Evolutionary conservation across 73 alveolate genomes (phyloP), one percentile per base, ranked within the genome.

Genomic region (Vitrella brassicaformis): DNA sequence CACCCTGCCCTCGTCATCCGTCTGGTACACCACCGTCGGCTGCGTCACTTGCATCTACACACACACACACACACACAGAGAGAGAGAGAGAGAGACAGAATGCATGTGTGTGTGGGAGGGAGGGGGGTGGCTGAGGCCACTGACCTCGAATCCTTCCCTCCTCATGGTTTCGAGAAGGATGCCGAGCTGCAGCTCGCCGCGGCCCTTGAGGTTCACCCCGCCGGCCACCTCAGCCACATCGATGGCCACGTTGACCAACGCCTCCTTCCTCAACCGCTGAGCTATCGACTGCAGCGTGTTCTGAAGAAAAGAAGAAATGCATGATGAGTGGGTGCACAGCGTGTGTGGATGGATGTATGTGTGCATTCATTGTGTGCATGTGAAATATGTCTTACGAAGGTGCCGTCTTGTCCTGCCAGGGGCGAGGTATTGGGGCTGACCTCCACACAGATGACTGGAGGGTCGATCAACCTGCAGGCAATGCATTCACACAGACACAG

Each of bases 61-160:
- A 82, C 65, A 66, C 73, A n/a, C 81, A 18, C 39, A 68, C 47
- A 64, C 81, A 88, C 31, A 80, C 73, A 29, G 80, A 47, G 25
- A 31, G 25, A 0, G 82, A 22, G 67, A 75, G 67, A 46, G 81
- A 79, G n/a, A 31, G 73, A 0, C 67, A 68, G 27, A 66, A 84
- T 19, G n/a, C n/a, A n/a, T n/a, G n/a, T n/a, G n/a, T n/a, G n/a
- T n/a, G n/a, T n/a, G n/a, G n/a, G n/a, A n/a, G n/a, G n/a, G n/a
- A n/a, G n/a, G n/a, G n/a, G n/a, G n/a, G n/a, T n/a, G n/a, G n/a
- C n/a, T n/a, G n/a, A n/a, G n/a, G n/a, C n/a, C 86, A 28, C 90
- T 83, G 79, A 89, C 32, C 85, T 89, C 95, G 67, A 76, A 89
- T 26, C 95, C 95, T 68, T 89, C 95, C 47, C 95, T 89, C 69